Base-by-base conservation (phyloP, 257 asterid genomes). In the Asclepias syriaca region DNA sequence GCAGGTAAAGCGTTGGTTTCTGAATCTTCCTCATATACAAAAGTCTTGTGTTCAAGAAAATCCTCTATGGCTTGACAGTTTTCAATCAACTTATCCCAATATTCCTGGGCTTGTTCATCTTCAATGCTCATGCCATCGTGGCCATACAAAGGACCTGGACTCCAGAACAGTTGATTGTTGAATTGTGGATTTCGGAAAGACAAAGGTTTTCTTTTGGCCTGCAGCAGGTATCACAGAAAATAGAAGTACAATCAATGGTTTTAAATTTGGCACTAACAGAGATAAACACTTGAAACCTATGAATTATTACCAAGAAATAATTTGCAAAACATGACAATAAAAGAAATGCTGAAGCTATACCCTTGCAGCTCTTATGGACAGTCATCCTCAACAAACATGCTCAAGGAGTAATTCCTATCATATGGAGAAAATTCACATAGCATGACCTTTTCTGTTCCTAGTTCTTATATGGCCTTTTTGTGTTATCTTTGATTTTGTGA, bases 161-260 rank as follows among this genome's bases (percentile, higher is more conserved):
- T 76, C 76, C 86, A 59, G 65, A 83, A 86, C 77, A 92, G 90
- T 78, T 66, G 75, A 68, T 74, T 83, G 73, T 89, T 84, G 85
- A 79, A 84, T 58, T 75, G 77, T 27, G 84, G 80, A 65, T 83
- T 81, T 77, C 66, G 82, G 59, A 91, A 93, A 69, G 86, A 78
- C 45, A 87, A 65, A 74, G 90, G 90, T 76, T 80, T 89, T 72
- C 88, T 84, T 85, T 89, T 93, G 15, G 97, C 97, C 98, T 93
- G 94, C 74, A 80, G 49, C 16, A 67, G 37, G 45, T 7, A 61
- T 19, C 48, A 53, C 65, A 68, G 5, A 63, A 32, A 13, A 43
- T 43, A 43, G 10, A 43, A 63, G 14, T 10, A 21, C 16, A 64
- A 27, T 43, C 2, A 57, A 43, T 43, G 32, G 18, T 66, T 22